Evolutionary conservation across 2,329 filamentous ascomycete species (phyloP).

Genomic region (Aaosphaeria pasadenensis): DNA sequence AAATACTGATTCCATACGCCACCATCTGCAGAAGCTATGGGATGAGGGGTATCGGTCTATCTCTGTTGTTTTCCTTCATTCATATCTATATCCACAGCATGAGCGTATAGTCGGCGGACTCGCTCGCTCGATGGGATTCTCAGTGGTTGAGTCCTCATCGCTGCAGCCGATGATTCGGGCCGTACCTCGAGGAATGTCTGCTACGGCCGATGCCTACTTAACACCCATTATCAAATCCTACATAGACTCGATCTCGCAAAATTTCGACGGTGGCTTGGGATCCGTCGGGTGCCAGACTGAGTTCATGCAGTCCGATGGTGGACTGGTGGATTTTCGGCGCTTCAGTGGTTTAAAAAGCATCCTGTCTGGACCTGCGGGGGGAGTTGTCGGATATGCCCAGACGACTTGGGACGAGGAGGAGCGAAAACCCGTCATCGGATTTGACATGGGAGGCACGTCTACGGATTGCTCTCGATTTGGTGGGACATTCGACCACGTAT

Average conservation of each 20-base stretch:
- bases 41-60: neutral
- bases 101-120: neutral
- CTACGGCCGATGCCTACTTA: constrained; percentile 72
- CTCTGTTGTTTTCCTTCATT: neutral
- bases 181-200: constrained; percentile 68
- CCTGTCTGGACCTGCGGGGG: neutral
- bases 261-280: constrained; percentile 70
- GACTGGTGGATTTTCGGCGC: constrained; percentile 38
- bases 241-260: constrained; percentile 64
- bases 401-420: neutral
- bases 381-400: neutral
- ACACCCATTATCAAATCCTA: constrained; percentile 73
- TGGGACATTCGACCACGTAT: constrained; percentile 82
- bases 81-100: neutral
- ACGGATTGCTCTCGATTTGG: constrained; percentile 84
- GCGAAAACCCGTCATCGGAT: neutral
- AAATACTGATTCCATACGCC: neutral
- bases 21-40: neutral
- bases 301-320: constrained; percentile 85
- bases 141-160: neutral
- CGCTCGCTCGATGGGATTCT: neutral
- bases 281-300: constrained; percentile 71
- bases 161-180: constrained; percentile 65
- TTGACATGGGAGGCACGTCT: constrained; percentile 59
- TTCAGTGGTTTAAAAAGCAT: neutral